Percentiles rank a stretch among this genome's conserved stretches.
Evolutionary conservation across 2,329 filamentous ascomycete species (phyloP).

Genomic region (Phialophora chinensis): DNA sequence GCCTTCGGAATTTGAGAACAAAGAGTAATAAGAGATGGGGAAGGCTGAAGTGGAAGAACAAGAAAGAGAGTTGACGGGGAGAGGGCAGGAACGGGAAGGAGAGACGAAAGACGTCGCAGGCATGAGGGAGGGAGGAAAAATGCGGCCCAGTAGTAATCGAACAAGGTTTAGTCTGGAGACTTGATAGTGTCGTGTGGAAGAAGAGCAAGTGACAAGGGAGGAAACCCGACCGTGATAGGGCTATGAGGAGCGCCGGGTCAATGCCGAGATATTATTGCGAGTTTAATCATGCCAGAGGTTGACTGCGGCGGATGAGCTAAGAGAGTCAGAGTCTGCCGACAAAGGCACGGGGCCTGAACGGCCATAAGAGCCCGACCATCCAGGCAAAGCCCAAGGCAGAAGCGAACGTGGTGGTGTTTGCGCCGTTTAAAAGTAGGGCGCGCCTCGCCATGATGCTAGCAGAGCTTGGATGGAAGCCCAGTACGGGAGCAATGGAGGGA

Average conservation of each 20-base stretch:
- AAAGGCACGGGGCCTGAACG: background rate
- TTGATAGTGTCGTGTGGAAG: slow-evolving; percentile 10
- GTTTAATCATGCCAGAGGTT: slow-evolving; percentile 8
- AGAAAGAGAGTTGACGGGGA: slow-evolving; percentile 26
- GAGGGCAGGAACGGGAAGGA: slow-evolving; percentile 27
- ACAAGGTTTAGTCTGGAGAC: slow-evolving; percentile 23
- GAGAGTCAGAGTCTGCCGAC: slow-evolving; percentile 14
- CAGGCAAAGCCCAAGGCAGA: background rate
- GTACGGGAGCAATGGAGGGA: background rate
- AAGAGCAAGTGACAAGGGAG: slow-evolving; percentile 20
- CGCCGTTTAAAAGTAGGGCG: background rate
- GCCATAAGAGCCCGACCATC: background rate
- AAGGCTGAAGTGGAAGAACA: slow-evolving; percentile 23
- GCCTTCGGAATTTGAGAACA: slow-evolving; percentile 1
- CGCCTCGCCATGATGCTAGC: background rate
- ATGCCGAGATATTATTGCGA: slow-evolving; percentile 21
- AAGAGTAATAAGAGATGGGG: slow-evolving; percentile 1
- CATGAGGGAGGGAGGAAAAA: slow-evolving; percentile 28
- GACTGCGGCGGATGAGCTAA: slow-evolving; percentile 13
- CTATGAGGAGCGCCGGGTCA: slow-evolving; percentile 12
- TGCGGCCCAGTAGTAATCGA: slow-evolving; percentile 26
- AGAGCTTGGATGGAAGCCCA: background rate
- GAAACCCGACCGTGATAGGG: slow-evolving; percentile 6
- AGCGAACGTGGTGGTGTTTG: background rate
- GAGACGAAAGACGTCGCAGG: slow-evolving; percentile 22